Evolutionary conservation across 345 rosid species (phyloP).

Genomic region (Salix exigua): DNA sequence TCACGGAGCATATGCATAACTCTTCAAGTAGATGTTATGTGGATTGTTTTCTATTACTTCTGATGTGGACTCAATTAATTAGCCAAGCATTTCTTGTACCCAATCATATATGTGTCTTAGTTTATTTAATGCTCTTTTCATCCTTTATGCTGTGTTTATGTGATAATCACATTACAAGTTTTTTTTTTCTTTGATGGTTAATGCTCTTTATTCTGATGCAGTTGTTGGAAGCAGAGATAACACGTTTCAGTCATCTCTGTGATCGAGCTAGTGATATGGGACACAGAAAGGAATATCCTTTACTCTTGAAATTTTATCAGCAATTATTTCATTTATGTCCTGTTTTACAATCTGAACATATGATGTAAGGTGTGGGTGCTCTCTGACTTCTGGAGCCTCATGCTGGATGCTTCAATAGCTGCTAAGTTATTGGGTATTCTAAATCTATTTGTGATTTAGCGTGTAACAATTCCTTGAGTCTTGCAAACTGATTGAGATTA

Average conservation of each 20-base stretch:
- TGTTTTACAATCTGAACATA: neutral
- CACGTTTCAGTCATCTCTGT: conserved; percentile 86
- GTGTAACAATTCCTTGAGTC: neutral
- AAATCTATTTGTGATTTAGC: neutral
- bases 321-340: neutral
- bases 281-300: conserved; percentile 97
- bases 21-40: neutral
- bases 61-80: neutral
- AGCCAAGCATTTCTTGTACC: neutral
- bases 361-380: neutral
- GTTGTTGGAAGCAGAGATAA: conserved; percentile 83
- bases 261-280: conserved; percentile 99
- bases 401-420: neutral
- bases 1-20: neutral
- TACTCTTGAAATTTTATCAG: conserved; percentile 2
- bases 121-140: neutral
- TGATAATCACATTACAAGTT: neutral
- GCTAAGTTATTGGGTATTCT: neutral
- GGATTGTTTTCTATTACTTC: neutral
- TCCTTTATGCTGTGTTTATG: neutral
- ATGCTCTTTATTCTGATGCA: conserved; percentile 35
- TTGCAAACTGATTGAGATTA: neutral
- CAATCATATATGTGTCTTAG: neutral
- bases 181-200: neutral
- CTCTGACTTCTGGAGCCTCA: neutral